Conservation (phyloP, 768 basidiomycete genomes). For the Psilocybe subaeruginosa region DNA sequence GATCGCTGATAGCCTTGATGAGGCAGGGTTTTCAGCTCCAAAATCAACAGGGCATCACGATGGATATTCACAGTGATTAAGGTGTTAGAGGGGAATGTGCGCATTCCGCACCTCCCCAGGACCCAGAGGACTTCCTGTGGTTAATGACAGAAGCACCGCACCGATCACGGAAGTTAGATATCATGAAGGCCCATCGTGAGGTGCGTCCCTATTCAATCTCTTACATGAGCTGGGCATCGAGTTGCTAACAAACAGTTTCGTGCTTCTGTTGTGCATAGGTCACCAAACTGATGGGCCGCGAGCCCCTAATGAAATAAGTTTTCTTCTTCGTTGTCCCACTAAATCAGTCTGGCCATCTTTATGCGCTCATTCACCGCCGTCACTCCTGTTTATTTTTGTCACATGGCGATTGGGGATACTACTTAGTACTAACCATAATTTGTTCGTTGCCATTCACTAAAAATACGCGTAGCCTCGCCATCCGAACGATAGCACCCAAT, state of each 20-base stretch:
- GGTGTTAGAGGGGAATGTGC: conserved; percentile 38
- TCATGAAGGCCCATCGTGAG: conserved; percentile 94
- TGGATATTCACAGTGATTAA: conserved; percentile 47
- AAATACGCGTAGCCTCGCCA: conserved; percentile 97
- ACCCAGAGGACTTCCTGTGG: conserved; percentile 92
- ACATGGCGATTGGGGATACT: conserved; percentile 93
- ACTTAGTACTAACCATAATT: conserved; percentile 61
- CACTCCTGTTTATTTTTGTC: conserved; percentile 68
- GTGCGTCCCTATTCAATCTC: conserved; percentile 40
- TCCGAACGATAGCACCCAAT: conserved; percentile 80
- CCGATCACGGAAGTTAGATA: conserved; percentile 81
- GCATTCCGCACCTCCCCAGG: conserved; percentile 61
- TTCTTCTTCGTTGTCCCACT: conserved; percentile 82
- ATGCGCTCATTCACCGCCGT: conserved; percentile 66
- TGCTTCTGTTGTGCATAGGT: conserved; percentile 54
- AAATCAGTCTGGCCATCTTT: conserved; percentile 63
- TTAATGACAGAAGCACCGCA: conserved; percentile 98
- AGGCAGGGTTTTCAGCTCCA: conserved; percentile 37
- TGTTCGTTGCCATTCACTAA: conserved; percentile 97
- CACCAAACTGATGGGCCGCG: conserved; percentile 95
- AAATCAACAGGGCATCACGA: conserved; percentile 42
- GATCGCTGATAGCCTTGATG: conserved; percentile 76
- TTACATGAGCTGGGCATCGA: background rate
- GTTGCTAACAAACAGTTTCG: background rate
- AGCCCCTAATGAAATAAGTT: conserved; percentile 88